Conservation (phyloP, 306 rosid species). For the Pueraria montana region DNA sequence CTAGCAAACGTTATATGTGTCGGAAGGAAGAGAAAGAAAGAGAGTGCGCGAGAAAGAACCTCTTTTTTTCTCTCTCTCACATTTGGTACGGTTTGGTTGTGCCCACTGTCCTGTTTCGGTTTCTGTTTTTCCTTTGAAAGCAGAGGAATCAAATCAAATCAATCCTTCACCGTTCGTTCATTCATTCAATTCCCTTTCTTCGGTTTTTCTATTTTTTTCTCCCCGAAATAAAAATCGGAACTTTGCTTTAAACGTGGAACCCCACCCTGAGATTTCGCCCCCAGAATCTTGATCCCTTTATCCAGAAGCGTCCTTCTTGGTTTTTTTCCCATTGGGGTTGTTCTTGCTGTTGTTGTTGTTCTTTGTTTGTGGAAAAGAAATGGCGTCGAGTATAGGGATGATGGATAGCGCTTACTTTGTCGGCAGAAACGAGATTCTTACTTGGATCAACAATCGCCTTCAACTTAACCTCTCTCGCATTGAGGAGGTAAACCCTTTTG, state of each 20-base stretch:
- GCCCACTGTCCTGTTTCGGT: constrained; percentile 27
- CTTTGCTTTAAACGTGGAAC: constrained; percentile 29
- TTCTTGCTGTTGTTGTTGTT: neutral
- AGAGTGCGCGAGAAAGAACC: neutral
- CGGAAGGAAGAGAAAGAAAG: neutral
- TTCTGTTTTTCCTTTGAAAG: constrained; percentile 37
- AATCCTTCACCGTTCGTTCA: constrained; percentile 46
- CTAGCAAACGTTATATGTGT: constrained; percentile 35
- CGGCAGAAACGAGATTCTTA: constrained; percentile 95
- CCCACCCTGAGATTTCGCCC: constrained; percentile 50
- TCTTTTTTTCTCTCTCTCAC: constrained; percentile 2
- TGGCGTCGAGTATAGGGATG: constrained; percentile 94
- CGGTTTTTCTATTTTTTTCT: constrained; percentile 13
- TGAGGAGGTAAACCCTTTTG: constrained; percentile 76
- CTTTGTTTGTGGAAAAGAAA: constrained; percentile 31
- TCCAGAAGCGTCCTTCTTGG: neutral
- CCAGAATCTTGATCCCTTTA: constrained; percentile 37
- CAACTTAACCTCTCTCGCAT: constrained; percentile 94
- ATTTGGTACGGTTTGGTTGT: constrained; percentile 22
- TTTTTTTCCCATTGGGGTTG: constrained; percentile 25
- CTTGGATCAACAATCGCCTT: constrained; percentile 94
- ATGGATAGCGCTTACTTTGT: constrained; percentile 99
- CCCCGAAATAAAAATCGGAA: constrained; percentile 14
- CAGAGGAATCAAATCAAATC: constrained; percentile 36
- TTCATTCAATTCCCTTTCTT: constrained; percentile 42